Evolutionary conservation across 352 stramenopile genomes (phyloP).

Genomic region (Pythium folliculosum): DNA sequence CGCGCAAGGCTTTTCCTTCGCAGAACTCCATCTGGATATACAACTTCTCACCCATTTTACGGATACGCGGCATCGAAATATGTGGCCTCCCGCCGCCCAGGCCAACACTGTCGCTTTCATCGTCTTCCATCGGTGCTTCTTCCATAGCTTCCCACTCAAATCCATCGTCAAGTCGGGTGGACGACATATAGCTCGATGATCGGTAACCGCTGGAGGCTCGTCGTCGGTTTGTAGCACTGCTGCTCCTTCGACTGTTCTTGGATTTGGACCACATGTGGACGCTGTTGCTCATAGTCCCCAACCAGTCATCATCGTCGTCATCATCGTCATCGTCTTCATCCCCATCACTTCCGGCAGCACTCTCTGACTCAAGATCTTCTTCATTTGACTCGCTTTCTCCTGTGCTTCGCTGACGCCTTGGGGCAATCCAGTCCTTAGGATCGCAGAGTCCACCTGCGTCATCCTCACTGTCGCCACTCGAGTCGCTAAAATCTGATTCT

Average conservation of each 20-base stretch:
- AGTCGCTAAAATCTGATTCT: conserved; percentile 40
- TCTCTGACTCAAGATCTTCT: conserved; percentile 53
- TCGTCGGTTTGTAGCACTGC: conserved; percentile 31
- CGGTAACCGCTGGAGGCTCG: conserved; percentile 41
- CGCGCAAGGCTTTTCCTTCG: conserved; percentile 89
- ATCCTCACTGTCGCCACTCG: conserved; percentile 27
- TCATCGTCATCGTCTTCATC: conserved; percentile 52
- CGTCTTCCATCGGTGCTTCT: conserved; percentile 45
- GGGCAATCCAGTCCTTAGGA: conserved; percentile 30
- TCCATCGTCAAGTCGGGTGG: conserved; percentile 54
- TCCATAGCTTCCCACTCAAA: conserved; percentile 74
- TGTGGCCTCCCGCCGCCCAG: neutral
- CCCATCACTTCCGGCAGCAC: conserved; percentile 52
- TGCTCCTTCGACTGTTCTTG: conserved; percentile 42
- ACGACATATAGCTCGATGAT: conserved; percentile 39
- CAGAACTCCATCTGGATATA: conserved; percentile 98
- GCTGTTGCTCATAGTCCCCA: conserved; percentile 67
- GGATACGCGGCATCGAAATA: conserved; percentile 25
- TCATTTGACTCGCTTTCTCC: conserved; percentile 38
- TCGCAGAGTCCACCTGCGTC: conserved; percentile 28
- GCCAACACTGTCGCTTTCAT: conserved; percentile 16
- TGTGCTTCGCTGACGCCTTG: conserved; percentile 18
- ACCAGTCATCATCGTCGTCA: conserved; percentile 70
- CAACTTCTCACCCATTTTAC: conserved; percentile 71
- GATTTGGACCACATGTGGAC: conserved; percentile 68